A percentile compares a stretch with the other conserved stretches of the same genome.
Evolutionary conservation across 208 protist genomes (phyloP).

Genomic region (Trypanosoma cruzi): DNA sequence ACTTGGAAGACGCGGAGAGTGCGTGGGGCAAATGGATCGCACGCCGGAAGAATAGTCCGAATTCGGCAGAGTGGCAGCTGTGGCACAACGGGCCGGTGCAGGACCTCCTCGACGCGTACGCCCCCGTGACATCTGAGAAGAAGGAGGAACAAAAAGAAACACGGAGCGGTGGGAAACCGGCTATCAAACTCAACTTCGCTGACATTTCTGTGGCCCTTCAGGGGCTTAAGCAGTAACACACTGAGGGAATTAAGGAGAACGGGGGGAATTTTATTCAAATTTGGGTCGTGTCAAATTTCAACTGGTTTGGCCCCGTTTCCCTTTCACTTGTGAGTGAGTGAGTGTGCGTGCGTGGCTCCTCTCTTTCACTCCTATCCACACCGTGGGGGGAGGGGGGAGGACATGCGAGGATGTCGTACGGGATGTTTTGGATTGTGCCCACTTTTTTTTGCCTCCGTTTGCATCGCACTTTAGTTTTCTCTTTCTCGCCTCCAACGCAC

Average conservation of each 20-base stretch:
- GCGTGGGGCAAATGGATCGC: slow-evolving; percentile 68
- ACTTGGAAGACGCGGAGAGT: slow-evolving; percentile 21
- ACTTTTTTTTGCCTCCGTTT: background rate
- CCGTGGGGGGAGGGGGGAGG: no score
- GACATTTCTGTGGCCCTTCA: slow-evolving; percentile 64
- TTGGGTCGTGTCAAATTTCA: no score
- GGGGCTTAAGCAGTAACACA: slow-evolving; percentile 39
- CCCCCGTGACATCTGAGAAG: slow-evolving; percentile 29
- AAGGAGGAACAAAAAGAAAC: slow-evolving; percentile 2
- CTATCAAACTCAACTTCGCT: slow-evolving; percentile 49
- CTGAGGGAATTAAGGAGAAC: background rate
- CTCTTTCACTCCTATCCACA: no score
- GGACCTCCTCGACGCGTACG: slow-evolving; percentile 57
- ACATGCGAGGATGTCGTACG: no score
- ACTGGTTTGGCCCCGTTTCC: background rate
- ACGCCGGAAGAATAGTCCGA: slow-evolving; percentile 60
- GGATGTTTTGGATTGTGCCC: no score
- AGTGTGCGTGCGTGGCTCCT: no score
- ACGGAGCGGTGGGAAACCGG: slow-evolving; percentile 2
- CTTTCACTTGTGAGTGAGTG: no score
- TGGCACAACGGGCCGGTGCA: slow-evolving; percentile 74
- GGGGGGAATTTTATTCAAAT: background rate
- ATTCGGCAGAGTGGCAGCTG: slow-evolving; percentile 84
- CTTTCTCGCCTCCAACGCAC: no score
- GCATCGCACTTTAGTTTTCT: background rate